Evolutionary conservation across 108 stramenopile species (phyloP), one percentile per base, ranked within the genome.

Genomic region (Skeletonema grethae): DNA sequence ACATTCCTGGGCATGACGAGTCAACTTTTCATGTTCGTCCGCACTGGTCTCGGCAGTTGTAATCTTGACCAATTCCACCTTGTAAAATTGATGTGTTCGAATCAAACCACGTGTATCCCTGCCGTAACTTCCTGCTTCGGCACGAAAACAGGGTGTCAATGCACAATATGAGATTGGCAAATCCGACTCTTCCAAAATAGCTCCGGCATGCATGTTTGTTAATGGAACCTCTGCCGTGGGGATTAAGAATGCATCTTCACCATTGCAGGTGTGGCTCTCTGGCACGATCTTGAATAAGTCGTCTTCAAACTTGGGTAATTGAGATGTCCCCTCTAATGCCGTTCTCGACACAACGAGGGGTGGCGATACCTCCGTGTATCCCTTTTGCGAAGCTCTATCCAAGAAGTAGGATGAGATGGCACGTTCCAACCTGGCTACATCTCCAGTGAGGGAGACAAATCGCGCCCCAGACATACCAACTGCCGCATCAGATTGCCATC

Each of bases 41-140:
- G 78, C 82, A 39, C 91, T 91, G 3, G 85, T 75, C 35, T 90
- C 88, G 28, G 96, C 85, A 20, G 87, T 87, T 11, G 91, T 95
- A 66, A 99, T 88, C 59, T 97, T 95, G 35, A 98, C 97, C 73
- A 99, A 70, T 82, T 99, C 99, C 9, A 98, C 99, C 91, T 99
- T 99, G 57, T 84, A 84, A 63, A 99, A 98, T 85, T 99, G 99
- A 77, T 99, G 99, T 34, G 96, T 95, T 3, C 99, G 95, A 61
- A 98, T 95, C 64, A 99, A 75, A 15, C 99, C 99, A 34, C 94
- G 88, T 28, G 97, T 96, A 72, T 98, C 97, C 13, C 96, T 76
- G 0, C 99, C 99, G 60, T 92, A 96, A 63, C 90, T 89, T 32
- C 99, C 99, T 10, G 99, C 99, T 86, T 99, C 99, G 43, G 97